These are phyloP conservation scores for Hawksworthiomyces lignivorus DNA, from an alignment of 2,329 filamentous ascomycete genomes.

Conservation along the genomic window DNA sequence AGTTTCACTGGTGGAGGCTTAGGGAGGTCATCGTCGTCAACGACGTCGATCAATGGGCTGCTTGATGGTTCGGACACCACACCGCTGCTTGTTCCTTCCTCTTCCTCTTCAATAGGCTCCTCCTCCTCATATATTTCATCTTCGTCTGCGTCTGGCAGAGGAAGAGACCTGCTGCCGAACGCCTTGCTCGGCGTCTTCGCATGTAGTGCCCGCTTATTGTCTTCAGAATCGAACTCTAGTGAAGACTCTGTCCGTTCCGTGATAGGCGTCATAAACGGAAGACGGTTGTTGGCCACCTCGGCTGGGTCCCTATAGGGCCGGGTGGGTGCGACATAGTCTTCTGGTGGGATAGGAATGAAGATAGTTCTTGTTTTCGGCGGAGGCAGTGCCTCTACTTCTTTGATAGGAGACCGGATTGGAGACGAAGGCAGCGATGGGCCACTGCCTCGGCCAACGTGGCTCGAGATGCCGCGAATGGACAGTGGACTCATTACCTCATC, in stretches of 20 bases:
- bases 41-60: conserved; percentile 52
- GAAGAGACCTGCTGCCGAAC: conserved; percentile 19
- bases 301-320: conserved; percentile 74
- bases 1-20: conserved; percentile 7
- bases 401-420: conserved; percentile 4
- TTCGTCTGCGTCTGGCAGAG: conserved; percentile 16
- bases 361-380: conserved; percentile 45
- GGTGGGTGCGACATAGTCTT: conserved; percentile 75
- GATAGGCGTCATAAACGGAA: conserved; percentile 98
- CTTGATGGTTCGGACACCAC: conserved; percentile 25
- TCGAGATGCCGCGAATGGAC: conserved; percentile 1
- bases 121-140: conserved; percentile 24
- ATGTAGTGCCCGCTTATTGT: conserved; percentile 47
- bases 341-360: conserved; percentile 76
- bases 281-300: conserved; percentile 76
- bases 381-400: conserved; percentile 30
- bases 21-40: conserved; percentile 27
- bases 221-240: conserved; percentile 57
- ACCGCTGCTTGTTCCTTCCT: conserved; percentile 5
- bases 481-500: conserved; percentile 18
- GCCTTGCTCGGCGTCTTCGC: conserved; percentile 72
- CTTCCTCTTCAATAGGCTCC: conserved; percentile 15
- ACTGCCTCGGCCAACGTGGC: neutral
- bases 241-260: conserved; percentile 92
- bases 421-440: conserved; percentile 4